Percentiles rank a stretch among this genome's conserved stretches.
These are phyloP conservation scores for Purpureocillium takamizusanense DNA, from an alignment of 2,329 filamentous ascomycete species.

Conservation along the genomic window DNA sequence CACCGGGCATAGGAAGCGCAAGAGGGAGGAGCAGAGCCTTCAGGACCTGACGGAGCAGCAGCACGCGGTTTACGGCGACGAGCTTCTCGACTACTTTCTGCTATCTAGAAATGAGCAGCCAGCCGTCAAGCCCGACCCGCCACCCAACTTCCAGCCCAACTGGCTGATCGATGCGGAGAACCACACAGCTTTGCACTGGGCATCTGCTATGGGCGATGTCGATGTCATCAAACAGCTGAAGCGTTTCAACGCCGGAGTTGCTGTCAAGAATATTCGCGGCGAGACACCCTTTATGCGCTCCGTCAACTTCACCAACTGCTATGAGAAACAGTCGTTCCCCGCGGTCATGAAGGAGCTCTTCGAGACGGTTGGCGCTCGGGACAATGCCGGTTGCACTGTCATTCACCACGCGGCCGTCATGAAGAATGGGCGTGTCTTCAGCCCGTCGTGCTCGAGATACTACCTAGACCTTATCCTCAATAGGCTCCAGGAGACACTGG, in stretches of 20 bases:
- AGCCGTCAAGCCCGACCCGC: slow-evolving; percentile 66
- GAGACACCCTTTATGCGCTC: slow-evolving; percentile 93
- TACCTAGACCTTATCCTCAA: slow-evolving; percentile 90
- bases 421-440: slow-evolving; percentile 70
- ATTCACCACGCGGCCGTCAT: slow-evolving; percentile 92
- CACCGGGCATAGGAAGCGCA: slow-evolving; percentile 63
- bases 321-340: slow-evolving; percentile 86
- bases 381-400: slow-evolving; percentile 75
- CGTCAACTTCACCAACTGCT: slow-evolving; percentile 94
- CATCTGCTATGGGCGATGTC: slow-evolving; percentile 91
- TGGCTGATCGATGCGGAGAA: slow-evolving; percentile 88
- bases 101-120: slow-evolving; percentile 71
- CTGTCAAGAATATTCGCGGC: slow-evolving; percentile 60
- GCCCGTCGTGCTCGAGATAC: slow-evolving; percentile 82
- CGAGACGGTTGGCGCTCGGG: slow-evolving; percentile 69
- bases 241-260: slow-evolving; percentile 66
- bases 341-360: slow-evolving; percentile 75
- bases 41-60: slow-evolving; percentile 66
- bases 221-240: slow-evolving; percentile 85
- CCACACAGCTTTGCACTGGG: slow-evolving; percentile 94
- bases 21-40: slow-evolving; percentile 52
- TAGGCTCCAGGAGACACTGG: slow-evolving; percentile 69
- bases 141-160: slow-evolving; percentile 78
- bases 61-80: slow-evolving; percentile 85
- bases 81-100: slow-evolving; percentile 93